These are phyloP conservation scores for Fusarium falciforme DNA, from an alignment of 2,329 filamentous ascomycete species.

Conservation along the genomic window DNA sequence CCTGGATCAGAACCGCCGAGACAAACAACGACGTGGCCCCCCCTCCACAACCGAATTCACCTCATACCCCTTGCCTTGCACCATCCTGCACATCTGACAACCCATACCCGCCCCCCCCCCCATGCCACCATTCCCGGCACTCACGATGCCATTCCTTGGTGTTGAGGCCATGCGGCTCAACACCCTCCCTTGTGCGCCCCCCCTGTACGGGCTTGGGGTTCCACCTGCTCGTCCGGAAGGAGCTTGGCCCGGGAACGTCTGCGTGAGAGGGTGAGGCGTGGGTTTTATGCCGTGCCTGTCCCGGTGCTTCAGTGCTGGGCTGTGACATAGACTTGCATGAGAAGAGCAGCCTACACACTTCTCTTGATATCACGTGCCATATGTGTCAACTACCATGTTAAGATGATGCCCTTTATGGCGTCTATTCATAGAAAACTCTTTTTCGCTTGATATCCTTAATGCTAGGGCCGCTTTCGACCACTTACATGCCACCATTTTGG, in stretches of 20 bases:
- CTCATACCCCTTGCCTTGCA: background rate
- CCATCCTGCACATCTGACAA: background rate
- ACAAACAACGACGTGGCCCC: background rate
- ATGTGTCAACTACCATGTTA: background rate
- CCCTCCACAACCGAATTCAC: background rate
- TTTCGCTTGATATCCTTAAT: conserved; percentile 1
- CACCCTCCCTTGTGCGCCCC: background rate
- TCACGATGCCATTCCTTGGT: conserved; percentile 6
- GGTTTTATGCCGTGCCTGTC: background rate
- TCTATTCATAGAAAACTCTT: background rate
- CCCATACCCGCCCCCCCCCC: background rate
- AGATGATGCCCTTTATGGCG: background rate
- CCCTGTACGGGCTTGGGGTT: background rate
- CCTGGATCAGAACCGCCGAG: background rate
- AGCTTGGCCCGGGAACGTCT: background rate
- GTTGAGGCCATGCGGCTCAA: conserved; percentile 8
- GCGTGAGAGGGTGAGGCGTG: background rate
- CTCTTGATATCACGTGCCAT: background rate
- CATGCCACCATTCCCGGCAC: background rate
- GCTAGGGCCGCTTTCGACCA: background rate
- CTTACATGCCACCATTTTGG: conserved; percentile 16
- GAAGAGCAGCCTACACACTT: background rate
- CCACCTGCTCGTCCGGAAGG: conserved; percentile 4
- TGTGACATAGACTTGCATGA: background rate
- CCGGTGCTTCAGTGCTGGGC: background rate